Evolutionary conservation across 129 eudicot genomes (phyloP), one percentile per base, ranked within the genome.

Genomic region (Pittosporum tobira): DNA sequence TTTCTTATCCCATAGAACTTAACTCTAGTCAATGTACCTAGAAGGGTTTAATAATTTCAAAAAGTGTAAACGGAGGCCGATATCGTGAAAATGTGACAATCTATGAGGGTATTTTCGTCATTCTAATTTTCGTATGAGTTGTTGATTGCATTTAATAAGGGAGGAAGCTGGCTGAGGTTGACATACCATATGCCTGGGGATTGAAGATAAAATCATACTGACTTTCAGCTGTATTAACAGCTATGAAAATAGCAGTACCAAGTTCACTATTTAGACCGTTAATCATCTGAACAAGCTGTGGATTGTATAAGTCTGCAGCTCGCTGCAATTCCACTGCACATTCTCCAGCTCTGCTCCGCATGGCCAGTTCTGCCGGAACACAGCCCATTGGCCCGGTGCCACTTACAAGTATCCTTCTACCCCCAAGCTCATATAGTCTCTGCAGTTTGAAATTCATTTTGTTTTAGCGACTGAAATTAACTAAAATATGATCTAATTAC

Each of bases 371-470:
- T 29, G 67, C 67, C 4, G 67, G 67, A 9, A 48, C 67, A 48
- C 67, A 62, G 10, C 67, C 67, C 38, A 62, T 11, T 15, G 67
- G 67, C 9, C 67, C 67, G 13, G 67, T 62, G 4, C 67, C 67
- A 9, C 57, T 62, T 21, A 62, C 67, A 45, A 62, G 55, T 29
- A 62, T 57, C 52, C 67, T 62, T 20, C 67, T 29, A 4, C 57
- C 30, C 21, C 67, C 67, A 5, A 27, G 55, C 20, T 46, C 67
- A 62, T 62, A 48, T 4, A 62, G 38, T 15, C 46, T 62, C 67
- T 62, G 67, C 57, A 47, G n/a, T n/a, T n/a, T n/a, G n/a, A n/a
- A n/a, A n/a, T n/a, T n/a, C n/a, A n/a, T n/a, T n/a, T n/a, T n/a
- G n/a, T n/a, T n/a, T n/a, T n/a, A n/a, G n/a, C n/a, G n/a, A n/a